Conservation (phyloP, 768 basidiomycete species). For the Kwoniella sp. region DNA sequence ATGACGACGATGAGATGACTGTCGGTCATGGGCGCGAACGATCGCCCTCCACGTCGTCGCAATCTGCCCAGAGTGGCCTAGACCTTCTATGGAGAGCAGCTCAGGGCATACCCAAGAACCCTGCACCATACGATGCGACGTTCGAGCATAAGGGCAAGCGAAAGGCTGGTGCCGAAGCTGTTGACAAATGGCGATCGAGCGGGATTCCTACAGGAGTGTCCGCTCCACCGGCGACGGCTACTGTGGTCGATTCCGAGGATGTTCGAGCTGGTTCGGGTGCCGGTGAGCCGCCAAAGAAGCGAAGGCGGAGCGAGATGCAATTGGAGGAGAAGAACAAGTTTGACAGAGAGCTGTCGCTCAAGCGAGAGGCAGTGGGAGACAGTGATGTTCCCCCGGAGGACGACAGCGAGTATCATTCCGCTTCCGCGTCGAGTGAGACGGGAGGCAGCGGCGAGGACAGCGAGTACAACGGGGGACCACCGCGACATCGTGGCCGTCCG, state of each 20-base stretch:
- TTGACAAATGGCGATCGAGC: slow-evolving; percentile 39
- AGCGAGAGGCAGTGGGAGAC: slow-evolving; percentile 1
- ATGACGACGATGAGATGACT: slow-evolving; percentile 41
- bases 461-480: too few relatives aligned
- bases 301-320: slow-evolving; percentile 19
- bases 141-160: slow-evolving; percentile 38
- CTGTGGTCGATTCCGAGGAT: too few relatives aligned
- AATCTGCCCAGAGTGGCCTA: slow-evolving; percentile 38
- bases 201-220: slow-evolving; percentile 28
- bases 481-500: too few relatives aligned
- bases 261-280: background rate
- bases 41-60: slow-evolving; percentile 32
- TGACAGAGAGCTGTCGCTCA: background rate
- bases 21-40: slow-evolving; percentile 38
- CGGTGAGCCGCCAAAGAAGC: slow-evolving; percentile 16
- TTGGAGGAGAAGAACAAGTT: slow-evolving; percentile 24
- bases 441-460: slow-evolving; percentile 10
- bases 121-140: slow-evolving; percentile 3
- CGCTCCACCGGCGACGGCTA: background rate
- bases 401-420: slow-evolving; percentile 6
- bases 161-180: slow-evolving; percentile 41
- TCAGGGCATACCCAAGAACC: background rate
- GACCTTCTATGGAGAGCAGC: slow-evolving; percentile 36
- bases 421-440: slow-evolving; percentile 2
- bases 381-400: background rate